Percentiles rank a stretch among this genome's conserved stretches.
Conservation (phyloP, 257 asterid species). For the Solanum bulbocastanum region DNA sequence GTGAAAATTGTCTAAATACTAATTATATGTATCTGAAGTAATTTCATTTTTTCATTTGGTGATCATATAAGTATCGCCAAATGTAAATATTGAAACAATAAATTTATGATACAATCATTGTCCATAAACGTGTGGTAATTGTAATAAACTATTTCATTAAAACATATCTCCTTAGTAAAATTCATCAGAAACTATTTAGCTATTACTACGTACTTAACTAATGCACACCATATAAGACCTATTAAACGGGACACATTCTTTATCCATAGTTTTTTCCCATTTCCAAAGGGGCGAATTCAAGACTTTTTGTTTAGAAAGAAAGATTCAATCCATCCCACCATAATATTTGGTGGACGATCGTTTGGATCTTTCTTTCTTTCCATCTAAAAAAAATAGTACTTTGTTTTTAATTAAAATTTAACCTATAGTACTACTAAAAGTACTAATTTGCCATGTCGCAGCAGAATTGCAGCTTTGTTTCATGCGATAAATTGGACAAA, state of each 20-base stretch:
- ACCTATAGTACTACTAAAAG: background rate
- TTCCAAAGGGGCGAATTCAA: background rate
- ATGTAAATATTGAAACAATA: background rate
- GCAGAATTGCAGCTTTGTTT: background rate
- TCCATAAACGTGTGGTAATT: background rate
- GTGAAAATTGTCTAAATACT: too few relatives aligned
- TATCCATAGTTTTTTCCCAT: background rate
- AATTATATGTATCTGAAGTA: too few relatives aligned
- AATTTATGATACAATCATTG: background rate
- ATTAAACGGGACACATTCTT: background rate
- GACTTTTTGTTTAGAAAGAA: background rate
- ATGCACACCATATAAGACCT: background rate
- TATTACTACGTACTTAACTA: background rate
- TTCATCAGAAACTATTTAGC: background rate
- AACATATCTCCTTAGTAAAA: background rate
- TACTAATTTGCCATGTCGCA: background rate
- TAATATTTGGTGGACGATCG: background rate
- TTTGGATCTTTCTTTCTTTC: background rate
- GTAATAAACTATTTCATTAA: background rate
- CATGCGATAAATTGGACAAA: conserved; percentile 21
- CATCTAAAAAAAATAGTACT: background rate
- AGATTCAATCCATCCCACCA: background rate
- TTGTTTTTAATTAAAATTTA: background rate
- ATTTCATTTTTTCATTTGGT: background rate
- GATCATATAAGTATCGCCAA: background rate